Evolutionary conservation across 2,329 filamentous ascomycete genomes (phyloP).

Genomic region (Colletotrichum sp.): DNA sequence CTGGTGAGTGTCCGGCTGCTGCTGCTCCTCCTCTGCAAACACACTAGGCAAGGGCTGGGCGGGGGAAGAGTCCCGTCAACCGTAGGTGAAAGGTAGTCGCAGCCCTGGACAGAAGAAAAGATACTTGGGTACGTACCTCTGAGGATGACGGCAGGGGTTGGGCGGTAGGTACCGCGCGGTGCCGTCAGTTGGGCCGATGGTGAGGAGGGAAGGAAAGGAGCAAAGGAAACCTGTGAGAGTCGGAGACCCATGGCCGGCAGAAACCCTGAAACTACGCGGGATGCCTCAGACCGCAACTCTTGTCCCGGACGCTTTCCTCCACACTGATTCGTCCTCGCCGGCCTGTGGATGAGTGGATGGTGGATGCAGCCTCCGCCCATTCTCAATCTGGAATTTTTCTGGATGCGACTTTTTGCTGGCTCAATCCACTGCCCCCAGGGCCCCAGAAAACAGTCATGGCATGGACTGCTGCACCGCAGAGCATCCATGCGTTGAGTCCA

Average conservation of each 20-base stretch:
- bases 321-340: not conserved
- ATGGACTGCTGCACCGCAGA: not conserved
- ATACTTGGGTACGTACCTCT: not conserved
- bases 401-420: conserved; percentile 9
- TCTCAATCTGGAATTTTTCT: conserved; percentile 17
- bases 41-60: not conserved
- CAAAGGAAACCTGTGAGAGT: not conserved
- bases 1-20: not conserved
- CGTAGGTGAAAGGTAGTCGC: not conserved
- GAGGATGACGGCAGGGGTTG: not conserved
- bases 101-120: not conserved
- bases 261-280: conserved; percentile 7
- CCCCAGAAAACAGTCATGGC: not conserved
- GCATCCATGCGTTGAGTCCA: not conserved
- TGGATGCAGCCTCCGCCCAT: not conserved
- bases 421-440: not conserved
- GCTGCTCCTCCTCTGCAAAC: not conserved
- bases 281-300: conserved; percentile 22
- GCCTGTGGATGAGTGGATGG: not conserved
- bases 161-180: not conserved
- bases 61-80: conserved; percentile 5
- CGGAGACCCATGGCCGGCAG: not conserved
- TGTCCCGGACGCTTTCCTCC: conserved; percentile 9
- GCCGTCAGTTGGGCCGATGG: not conserved
- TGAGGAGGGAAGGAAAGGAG: not conserved